Evolutionary conservation across 169 alveolate species (phyloP), one percentile per base, ranked within the genome.

Genomic region (Plasmodium vinckei): DNA sequence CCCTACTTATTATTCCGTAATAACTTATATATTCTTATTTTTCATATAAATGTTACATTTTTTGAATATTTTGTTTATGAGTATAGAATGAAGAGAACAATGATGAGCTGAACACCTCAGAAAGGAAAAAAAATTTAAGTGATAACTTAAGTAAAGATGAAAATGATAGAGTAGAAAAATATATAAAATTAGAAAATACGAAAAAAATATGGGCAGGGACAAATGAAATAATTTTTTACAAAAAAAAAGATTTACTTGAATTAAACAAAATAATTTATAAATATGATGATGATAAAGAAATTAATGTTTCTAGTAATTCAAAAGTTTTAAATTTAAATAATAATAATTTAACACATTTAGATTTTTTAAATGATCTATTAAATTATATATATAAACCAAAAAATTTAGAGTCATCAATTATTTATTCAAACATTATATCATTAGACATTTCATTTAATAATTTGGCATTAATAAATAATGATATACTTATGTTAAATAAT

Each of bases 121-220:
- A 79, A 51, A 79, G 67, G 12, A 79, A 70, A 57, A 79, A 67
- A 79, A 65, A 59, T 57, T 42, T 65, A 42, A 60, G 27, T 47
- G 89, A 79, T n/a, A 67, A 65, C 47, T 46, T 79, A 23, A 67
- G 33, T 33, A 79, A 79, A 19, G 89, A 65, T 25, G 79, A 67
- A 59, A 65, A 46, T 44, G 44, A 53, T 21, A 42, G 47, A 33
- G 79, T 54, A 46, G 89, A 79, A 64, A 79, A 79, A 13, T 79
- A 79, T 69, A 79, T 79, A 23, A 39, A 19, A 47, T 27, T 79
- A 21, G 79, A 79, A 65, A 79, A 60, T 19, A 79, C 79, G 10
- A 23, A 46, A 54, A 79, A 79, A 67, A 79, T 79, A 12, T 79
- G 89, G 89, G 89, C 72, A 27, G 89, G 89, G 6, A 79, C 89